Percentiles rank a stretch among this genome's conserved stretches.
These are phyloP conservation scores for Mucor racemosus DNA, from an alignment of 371 early-diverging fungal genomes.

Conservation along the genomic window DNA sequence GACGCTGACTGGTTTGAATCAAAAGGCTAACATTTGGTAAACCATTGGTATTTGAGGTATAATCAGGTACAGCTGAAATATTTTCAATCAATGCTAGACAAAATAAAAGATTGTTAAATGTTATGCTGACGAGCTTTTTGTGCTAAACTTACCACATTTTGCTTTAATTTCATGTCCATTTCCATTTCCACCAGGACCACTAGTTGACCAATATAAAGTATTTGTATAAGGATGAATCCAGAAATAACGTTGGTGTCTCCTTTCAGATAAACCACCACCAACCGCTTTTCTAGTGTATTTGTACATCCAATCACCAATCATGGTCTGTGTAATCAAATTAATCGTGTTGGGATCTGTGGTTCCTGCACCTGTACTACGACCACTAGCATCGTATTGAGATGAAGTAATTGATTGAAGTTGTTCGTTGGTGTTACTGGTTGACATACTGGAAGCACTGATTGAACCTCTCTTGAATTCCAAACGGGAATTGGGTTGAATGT, in stretches of 20 bases:
- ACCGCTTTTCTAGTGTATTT: conserved; percentile 68
- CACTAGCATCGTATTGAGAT: conserved; percentile 19
- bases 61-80: conserved; percentile 51
- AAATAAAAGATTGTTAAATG: not conserved
- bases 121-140: too few species aligned
- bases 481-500: not conserved
- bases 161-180: conserved; percentile 54
- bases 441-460: conserved; percentile 29
- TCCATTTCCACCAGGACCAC: conserved; percentile 75
- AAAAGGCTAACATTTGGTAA: conserved; percentile 65
- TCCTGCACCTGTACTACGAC: conserved; percentile 10
- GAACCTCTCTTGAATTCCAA: conserved; percentile 17
- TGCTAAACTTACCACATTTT: conserved; percentile 54
- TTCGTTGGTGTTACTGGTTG: conserved; percentile 32
- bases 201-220: conserved; percentile 72
- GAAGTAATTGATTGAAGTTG: conserved; percentile 23
- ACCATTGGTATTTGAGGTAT: conserved; percentile 36
- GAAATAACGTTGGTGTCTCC: conserved; percentile 69
- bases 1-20: conserved; percentile 67
- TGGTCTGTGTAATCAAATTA: conserved; percentile 73
- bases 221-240: conserved; percentile 82
- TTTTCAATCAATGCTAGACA: conserved; percentile 61
- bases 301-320: conserved; percentile 76
- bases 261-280: conserved; percentile 60
- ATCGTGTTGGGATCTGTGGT: conserved; percentile 31